Evolutionary conservation across 2,329 filamentous ascomycete genomes (phyloP).

Genomic region (Hypoxylon sp.): DNA sequence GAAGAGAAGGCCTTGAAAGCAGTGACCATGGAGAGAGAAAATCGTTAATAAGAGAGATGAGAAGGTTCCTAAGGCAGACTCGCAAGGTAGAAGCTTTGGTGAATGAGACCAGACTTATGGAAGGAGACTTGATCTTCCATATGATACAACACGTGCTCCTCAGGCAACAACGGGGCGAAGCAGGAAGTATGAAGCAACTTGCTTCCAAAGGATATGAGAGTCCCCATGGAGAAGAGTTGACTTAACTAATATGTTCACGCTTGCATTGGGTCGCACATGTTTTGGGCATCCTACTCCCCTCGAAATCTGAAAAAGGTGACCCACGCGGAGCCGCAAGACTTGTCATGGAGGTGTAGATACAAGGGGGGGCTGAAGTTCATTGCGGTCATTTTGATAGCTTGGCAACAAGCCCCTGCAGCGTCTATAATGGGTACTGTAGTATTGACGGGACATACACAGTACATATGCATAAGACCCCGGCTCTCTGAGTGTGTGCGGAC

Average conservation of each 20-base stretch:
- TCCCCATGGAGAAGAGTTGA: conserved; percentile 36
- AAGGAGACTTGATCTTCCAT: conserved; percentile 30
- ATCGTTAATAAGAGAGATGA: conserved; percentile 23
- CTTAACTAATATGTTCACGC: conserved; percentile 38
- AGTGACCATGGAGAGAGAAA: conserved; percentile 24
- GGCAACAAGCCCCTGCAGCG: conserved; percentile 24
- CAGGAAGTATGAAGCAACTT: conserved; percentile 37
- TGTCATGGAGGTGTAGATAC: conserved; percentile 15
- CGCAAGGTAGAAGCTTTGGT: conserved; percentile 18
- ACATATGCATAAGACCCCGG: conserved; percentile 22
- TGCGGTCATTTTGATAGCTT: conserved; percentile 36
- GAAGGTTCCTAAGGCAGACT: conserved; percentile 23
- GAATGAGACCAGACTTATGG: conserved; percentile 33
- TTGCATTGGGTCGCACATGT: conserved; percentile 26
- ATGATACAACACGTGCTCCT: conserved; percentile 26
- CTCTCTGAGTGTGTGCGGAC: conserved; percentile 10
- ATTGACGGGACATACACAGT: conserved; percentile 15
- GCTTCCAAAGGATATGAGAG: conserved; percentile 32
- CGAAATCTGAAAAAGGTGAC: conserved; percentile 23
- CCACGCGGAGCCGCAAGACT: conserved; percentile 40
- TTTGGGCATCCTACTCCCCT: conserved; percentile 33
- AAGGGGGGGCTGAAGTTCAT: conserved; percentile 38
- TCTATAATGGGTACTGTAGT: conserved; percentile 23
- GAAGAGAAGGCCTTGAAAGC: conserved; percentile 17
- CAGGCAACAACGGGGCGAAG: conserved; percentile 42